Base-by-base conservation (phyloP, 805 yeast genomes). In the Wickerhamomyces bisporus region DNA sequence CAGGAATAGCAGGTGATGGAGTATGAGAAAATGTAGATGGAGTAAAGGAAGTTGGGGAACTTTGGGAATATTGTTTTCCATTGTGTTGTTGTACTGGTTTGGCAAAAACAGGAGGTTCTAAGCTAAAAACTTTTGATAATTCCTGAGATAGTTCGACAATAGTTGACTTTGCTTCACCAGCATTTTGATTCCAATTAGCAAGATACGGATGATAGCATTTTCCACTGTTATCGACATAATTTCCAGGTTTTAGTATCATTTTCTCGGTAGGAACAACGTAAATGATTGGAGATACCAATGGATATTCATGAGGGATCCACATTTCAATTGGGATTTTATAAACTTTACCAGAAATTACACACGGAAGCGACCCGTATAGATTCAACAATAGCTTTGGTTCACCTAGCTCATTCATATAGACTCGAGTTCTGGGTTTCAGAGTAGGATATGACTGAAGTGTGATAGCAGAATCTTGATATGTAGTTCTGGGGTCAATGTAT, bases 221-320 rank as follows among this genome's bases (percentile, higher is more conserved):
- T 2, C 96, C 96, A 57, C 71, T 83, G 12, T 75, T 60, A 57
- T 85, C 95, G 4, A 86, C 74, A 48, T 73, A 67, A 45, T 77
- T 79, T 19, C 82, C 81, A 0, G 88, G 82, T 29, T 66, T 66
- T 14, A 81, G 55, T 26, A 66, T 55, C 61, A 67, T 55, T 18
- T 60, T 52, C 26, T 62, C 64, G n/a, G 77, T 70, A 2, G 81
- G 78, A 16, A 71, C 67, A 10, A 88, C 74, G 52, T 68, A 83
- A 1, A 77, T 71, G n/a, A 77, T 49, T 0, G 97, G 97, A 1
- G 81, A 70, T 3, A 62, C 65, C n/a, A 52, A 48, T 0, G 96
- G 96, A 47, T 84, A 88, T 18, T 68, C 65, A 20, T 70, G 68
- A 0, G 95, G 95, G 5, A 89, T 52, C 95, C 95, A 87, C 5